Evolutionary conservation across 371 early-diverging fungal genomes (phyloP).

Genomic region (Entomophthora muscae): DNA sequence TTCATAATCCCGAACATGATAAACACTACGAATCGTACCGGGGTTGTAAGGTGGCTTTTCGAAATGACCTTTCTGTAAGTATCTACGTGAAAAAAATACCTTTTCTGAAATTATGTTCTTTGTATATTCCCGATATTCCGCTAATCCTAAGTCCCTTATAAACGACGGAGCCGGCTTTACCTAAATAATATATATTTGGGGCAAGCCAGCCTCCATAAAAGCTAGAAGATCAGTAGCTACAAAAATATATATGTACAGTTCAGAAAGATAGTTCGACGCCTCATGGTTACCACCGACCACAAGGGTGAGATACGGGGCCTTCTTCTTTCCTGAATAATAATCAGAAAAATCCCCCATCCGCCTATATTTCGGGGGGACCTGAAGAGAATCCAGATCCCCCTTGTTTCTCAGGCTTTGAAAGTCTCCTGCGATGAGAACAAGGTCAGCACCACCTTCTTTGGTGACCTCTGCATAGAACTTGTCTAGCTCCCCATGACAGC

Average conservation of each 20-base stretch:
- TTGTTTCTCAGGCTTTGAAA: conserved; percentile 82
- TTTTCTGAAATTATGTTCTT: conserved; percentile 40
- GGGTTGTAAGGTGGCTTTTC: conserved; percentile 59
- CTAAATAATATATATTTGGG: conserved; percentile 86
- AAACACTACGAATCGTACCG: conserved; percentile 36
- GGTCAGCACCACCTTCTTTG: conserved; percentile 45
- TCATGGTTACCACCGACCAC: conserved; percentile 98
- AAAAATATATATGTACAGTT: conserved; percentile 39
- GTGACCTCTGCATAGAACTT: conserved; percentile 58
- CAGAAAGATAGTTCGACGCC: conserved; percentile 79
- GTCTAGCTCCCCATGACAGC: conserved; percentile 87
- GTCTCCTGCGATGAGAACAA: conserved; percentile 91
- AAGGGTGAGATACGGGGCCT: conserved; percentile 71
- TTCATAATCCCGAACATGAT: conserved; percentile 78
- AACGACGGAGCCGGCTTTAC: conserved; percentile 60
- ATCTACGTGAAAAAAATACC: conserved; percentile 16
- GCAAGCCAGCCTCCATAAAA: conserved; percentile 94
- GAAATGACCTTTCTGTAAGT: conserved; percentile 38
- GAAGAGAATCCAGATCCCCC: conserved; percentile 58
- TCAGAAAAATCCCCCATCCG: conserved; percentile 70
- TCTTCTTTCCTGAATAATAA: conserved; percentile 71
- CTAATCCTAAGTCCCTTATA: conserved; percentile 79
- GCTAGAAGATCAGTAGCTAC: conserved; percentile 14
- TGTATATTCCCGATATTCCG: conserved; percentile 88
- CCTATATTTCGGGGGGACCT: conserved; percentile 68